Evolutionary conservation across 768 basidiomycete species (phyloP).

Genomic region (Naganishia antarctica): DNA sequence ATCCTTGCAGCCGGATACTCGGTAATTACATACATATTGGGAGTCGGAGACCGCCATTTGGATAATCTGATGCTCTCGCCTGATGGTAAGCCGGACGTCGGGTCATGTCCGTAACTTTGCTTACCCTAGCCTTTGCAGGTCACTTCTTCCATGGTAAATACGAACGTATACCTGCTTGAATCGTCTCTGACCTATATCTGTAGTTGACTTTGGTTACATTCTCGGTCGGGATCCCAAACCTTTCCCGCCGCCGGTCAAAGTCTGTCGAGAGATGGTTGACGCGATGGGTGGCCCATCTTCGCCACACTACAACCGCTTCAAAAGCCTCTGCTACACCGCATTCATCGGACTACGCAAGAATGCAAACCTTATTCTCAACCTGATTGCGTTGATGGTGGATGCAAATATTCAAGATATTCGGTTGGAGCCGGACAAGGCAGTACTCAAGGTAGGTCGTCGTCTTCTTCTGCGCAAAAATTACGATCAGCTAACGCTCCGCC

Average conservation of each 20-base stretch:
- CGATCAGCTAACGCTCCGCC: background rate
- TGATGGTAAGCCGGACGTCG: slow-evolving; percentile 58
- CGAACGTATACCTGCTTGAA: background rate
- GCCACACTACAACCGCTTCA: slow-evolving; percentile 92
- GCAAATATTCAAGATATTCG: slow-evolving; percentile 98
- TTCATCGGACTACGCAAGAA: slow-evolving; percentile 94
- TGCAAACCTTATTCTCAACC: slow-evolving; percentile 91
- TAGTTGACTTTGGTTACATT: slow-evolving; percentile 98
- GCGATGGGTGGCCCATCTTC: slow-evolving; percentile 98
- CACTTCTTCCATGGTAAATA: slow-evolving; percentile 90
- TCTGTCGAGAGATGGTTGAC: slow-evolving; percentile 99
- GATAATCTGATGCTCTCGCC: slow-evolving; percentile 90
- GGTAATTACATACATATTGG: slow-evolving; percentile 90
- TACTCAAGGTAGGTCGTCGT: slow-evolving; percentile 49
- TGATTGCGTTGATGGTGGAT: slow-evolving; percentile 94
- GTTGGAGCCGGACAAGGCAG: slow-evolving; percentile 56
- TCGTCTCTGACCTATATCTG: background rate
- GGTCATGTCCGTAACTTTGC: background rate
- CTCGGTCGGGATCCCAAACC: slow-evolving; percentile 95
- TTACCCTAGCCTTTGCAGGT: slow-evolving; percentile 51
- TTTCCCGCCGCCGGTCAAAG: slow-evolving; percentile 94
- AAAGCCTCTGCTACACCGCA: slow-evolving; percentile 94
- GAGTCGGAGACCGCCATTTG: slow-evolving; percentile 93
- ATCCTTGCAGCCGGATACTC: slow-evolving; percentile 83
- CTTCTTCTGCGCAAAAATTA: background rate